A percentile compares a stretch with the other conserved stretches of the same genome.
Conservation (phyloP, 2,329 filamentous ascomycete species). For the Helicocarpus griseus region DNA sequence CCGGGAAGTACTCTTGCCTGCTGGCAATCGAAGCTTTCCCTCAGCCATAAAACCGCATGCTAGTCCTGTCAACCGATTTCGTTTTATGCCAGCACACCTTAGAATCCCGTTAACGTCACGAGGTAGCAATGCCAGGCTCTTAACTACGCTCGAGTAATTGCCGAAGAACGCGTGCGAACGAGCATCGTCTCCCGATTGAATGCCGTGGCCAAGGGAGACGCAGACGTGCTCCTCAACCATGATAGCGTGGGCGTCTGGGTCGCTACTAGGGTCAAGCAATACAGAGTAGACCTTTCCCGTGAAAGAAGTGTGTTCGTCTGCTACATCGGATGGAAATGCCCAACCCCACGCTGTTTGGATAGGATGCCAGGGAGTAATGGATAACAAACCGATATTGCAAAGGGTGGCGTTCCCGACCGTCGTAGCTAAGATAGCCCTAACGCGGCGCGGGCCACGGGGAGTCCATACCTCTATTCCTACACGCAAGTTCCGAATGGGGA, state of each 20-base stretch:
- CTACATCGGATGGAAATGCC: conserved; percentile 39
- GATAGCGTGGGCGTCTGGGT: conserved; percentile 43
- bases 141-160: conserved; percentile 36
- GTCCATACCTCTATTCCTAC: conserved; percentile 43
- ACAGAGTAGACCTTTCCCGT: conserved; percentile 49
- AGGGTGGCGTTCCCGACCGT: conserved; percentile 32
- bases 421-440: conserved; percentile 45
- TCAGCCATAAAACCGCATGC: conserved; percentile 13
- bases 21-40: not conserved
- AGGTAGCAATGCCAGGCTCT: conserved; percentile 29
- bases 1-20: not conserved
- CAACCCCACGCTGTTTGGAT: conserved; percentile 35
- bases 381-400: conserved; percentile 38
- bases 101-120: conserved; percentile 33
- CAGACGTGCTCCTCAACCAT: conserved; percentile 36
- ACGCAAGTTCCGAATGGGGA: conserved; percentile 37
- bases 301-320: conserved; percentile 30
- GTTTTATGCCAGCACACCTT: conserved; percentile 35
- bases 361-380: conserved; percentile 54
- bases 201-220: conserved; percentile 51
- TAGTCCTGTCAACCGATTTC: conserved; percentile 31
- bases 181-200: conserved; percentile 24
- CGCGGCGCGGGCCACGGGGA: conserved; percentile 39
- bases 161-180: conserved; percentile 49
- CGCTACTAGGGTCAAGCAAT: conserved; percentile 40